Evolutionary conservation across 768 basidiomycete genomes (phyloP).

Genomic region (Russula abietina): DNA sequence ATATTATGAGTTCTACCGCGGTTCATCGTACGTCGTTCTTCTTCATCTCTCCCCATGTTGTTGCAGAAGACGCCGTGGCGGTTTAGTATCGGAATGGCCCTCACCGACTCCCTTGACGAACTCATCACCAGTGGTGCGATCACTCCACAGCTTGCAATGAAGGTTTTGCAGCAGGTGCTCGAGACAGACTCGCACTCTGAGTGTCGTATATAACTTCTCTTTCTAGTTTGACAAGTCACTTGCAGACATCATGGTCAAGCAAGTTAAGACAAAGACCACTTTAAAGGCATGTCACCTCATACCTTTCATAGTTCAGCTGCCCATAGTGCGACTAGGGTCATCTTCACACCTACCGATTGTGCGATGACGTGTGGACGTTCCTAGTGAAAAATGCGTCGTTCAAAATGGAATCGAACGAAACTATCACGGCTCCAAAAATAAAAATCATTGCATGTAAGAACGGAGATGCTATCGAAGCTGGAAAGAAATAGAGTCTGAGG

Average conservation of each 20-base stretch:
- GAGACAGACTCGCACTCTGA: slow-evolving; percentile 1
- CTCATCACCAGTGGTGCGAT: slow-evolving; percentile 95
- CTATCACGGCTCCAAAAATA: slow-evolving; percentile 66
- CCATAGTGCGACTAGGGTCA: slow-evolving; percentile 50
- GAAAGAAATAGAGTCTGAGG: slow-evolving; percentile 53
- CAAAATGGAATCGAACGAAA: slow-evolving; percentile 90
- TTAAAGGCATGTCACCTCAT: slow-evolving; percentile 60
- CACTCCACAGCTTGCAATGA: slow-evolving; percentile 97
- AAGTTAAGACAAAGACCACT: slow-evolving; percentile 91
- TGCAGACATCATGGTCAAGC: slow-evolving; percentile 86
- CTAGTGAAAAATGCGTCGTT: slow-evolving; percentile 89
- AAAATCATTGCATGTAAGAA: slow-evolving; percentile 99
- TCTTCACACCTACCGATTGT: slow-evolving; percentile 84
- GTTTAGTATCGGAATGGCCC: slow-evolving; percentile 87
- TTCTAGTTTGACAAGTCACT: slow-evolving; percentile 91
- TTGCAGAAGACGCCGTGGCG: slow-evolving; percentile 6
- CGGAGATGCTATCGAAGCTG: slow-evolving; percentile 78
- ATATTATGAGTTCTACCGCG: slow-evolving; percentile 91
- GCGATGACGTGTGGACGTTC: slow-evolving; percentile 99
- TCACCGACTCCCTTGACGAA: slow-evolving; percentile 97
- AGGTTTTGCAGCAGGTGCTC: slow-evolving; percentile 89
- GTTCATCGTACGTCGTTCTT: slow-evolving; percentile 66
- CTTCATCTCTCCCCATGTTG: slow-evolving; percentile 30
- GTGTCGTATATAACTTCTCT: neutral
- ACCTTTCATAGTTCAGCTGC: neutral